Base-by-base conservation (phyloP, 768 basidiomycete species). In the Cyclocybe cylindracea region DNA sequence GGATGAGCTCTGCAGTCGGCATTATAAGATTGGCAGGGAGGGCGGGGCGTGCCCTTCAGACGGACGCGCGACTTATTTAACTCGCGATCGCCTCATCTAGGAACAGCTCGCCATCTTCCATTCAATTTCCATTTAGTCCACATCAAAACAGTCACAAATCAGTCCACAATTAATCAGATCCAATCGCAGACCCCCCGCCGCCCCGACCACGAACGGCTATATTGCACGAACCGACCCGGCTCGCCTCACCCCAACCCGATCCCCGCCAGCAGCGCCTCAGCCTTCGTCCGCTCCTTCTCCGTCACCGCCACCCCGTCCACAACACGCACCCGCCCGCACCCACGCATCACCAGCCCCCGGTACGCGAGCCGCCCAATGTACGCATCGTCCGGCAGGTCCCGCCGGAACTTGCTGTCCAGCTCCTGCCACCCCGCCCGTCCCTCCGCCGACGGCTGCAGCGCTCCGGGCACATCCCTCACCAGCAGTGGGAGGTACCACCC, bases 401-500 rank as follows among this genome's bases (percentile, higher is more conserved):
- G 86, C 14, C 95, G 85, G 78, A 95, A 98, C 64, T 87, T 87
- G 11, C 75, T 73, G 70, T 98, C 96, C 67, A 91, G 73, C 58
- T 85, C 85, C 59, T 83, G 75, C 92, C 93, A 97, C 44, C 64
- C 70, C 50, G 57, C 61, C 38, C 61, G 60, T 56, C 16, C 58
- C 41, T 56, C 63, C 48, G 81, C 83, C 16, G 81, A 83, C 32
- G 86, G 84, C 61, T 86, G 84, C 61, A 86, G 66, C 51, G 82
- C 87, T 8, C 84, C 86, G 59, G 82, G 82, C 46, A 81, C 74
- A 60, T 86, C 84, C 58, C 80, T 76, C 51, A 90, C 84, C 46
- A 94, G 78, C 52, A 98, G 71, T 18, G 97, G 94, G 33, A 97
- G 78, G 69, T 99, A 98, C 89, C 93, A 96, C 5, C 91, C 91